Percentiles rank a stretch among this genome's conserved stretches.
Conservation (phyloP, 495 filamentous ascomycete genomes). For the Monascus purpureus region DNA sequence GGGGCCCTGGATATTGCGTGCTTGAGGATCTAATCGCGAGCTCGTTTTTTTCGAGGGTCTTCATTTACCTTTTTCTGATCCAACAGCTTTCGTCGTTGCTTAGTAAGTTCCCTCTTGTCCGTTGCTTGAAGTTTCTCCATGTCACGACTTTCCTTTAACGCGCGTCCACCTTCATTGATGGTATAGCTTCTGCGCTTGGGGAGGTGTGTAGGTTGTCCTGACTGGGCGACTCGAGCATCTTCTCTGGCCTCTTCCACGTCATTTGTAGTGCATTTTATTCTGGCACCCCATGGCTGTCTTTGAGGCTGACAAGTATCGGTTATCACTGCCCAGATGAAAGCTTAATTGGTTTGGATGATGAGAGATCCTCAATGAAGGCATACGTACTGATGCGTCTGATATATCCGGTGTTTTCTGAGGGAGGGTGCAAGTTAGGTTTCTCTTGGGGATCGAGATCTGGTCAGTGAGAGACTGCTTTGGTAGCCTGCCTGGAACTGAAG, state of each 20-base stretch:
- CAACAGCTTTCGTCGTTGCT: too few relatives aligned
- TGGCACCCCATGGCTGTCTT: too few relatives aligned
- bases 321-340: too few relatives aligned
- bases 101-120: not conserved
- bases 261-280: conserved; percentile 9
- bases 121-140: not conserved
- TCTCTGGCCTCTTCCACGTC: conserved; percentile 5
- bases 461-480: too few relatives aligned
- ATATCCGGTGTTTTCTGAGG: not conserved
- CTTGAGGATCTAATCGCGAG: not conserved
- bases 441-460: too few relatives aligned
- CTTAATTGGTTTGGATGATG: too few relatives aligned
- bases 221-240: not conserved
- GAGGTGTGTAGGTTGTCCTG: conserved; percentile 5
- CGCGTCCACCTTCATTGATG: too few relatives aligned
- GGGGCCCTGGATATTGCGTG: not conserved
- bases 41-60: not conserved
- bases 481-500: too few relatives aligned
- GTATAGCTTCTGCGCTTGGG: conserved; percentile 1
- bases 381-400: too few relatives aligned
- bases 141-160: too few relatives aligned
- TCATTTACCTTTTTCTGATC: not conserved
- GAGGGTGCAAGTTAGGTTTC: not conserved
- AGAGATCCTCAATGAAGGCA: too few relatives aligned
- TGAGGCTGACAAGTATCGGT: not conserved